A percentile compares a stretch with the other conserved stretches of the same genome.
These are phyloP conservation scores for Tilletia setariae DNA, from an alignment of 1,284 basidiomycete genomes.

Conservation along the genomic window DNA sequence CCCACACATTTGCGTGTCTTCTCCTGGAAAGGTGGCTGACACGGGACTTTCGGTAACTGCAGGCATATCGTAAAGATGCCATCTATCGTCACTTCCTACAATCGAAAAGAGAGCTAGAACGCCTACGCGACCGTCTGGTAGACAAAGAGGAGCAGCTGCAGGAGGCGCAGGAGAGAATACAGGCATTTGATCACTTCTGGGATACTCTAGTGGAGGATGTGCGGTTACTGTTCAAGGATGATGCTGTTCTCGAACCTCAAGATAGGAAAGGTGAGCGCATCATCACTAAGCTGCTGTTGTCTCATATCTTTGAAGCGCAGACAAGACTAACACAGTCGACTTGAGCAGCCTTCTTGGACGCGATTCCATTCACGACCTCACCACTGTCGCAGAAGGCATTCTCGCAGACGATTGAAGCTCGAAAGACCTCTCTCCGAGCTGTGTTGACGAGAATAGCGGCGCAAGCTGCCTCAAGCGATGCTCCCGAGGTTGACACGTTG, in stretches of 20 bases:
- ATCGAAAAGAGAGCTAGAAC: constrained; percentile 5
- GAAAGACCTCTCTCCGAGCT: constrained; percentile 20
- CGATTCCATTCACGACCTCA: constrained; percentile 21
- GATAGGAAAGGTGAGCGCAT: constrained; percentile 20
- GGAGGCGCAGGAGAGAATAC: constrained; percentile 5
- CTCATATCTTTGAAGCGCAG: background rate
- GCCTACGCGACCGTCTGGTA: background rate
- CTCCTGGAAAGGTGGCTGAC: background rate
- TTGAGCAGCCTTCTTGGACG: constrained; percentile 21
- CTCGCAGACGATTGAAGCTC: constrained; percentile 21
- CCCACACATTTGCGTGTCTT: background rate
- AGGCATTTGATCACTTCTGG: constrained; percentile 12
- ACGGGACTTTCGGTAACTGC: too few species aligned
- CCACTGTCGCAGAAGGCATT: constrained; percentile 20
- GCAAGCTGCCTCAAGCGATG: constrained; percentile 10
- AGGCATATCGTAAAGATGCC: constrained; percentile 13
- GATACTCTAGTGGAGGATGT: constrained; percentile 24
- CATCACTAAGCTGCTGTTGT: background rate
- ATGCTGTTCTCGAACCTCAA: constrained; percentile 13
- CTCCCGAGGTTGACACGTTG: constrained; percentile 23
- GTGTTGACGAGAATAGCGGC: constrained; percentile 19
- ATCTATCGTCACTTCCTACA: constrained; percentile 16
- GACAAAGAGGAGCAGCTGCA: background rate
- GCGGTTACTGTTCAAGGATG: constrained; percentile 17
- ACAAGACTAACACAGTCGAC: background rate